Percentiles rank a stretch among this genome's conserved stretches.
Evolutionary conservation across 169 alveolate species (phyloP).

Genomic region (Eimeria nieschulzi): DNA sequence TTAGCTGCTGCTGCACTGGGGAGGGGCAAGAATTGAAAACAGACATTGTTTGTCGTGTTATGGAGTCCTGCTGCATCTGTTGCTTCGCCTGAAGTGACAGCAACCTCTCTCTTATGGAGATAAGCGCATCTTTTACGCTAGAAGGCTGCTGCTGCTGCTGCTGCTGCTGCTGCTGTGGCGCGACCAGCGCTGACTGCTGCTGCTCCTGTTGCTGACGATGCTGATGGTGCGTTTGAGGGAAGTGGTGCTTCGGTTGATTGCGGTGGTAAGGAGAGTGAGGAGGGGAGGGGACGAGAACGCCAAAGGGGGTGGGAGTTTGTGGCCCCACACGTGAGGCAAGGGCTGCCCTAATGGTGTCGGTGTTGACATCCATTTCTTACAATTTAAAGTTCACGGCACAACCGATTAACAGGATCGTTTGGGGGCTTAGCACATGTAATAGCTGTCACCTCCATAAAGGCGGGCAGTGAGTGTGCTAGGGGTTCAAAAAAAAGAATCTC

Average conservation of each 20-base stretch:
- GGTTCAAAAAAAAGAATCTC: too few species aligned
- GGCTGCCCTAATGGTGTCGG: neutral
- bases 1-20: conserved; percentile 4
- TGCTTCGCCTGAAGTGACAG: conserved; percentile 15
- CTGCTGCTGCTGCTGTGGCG: neutral
- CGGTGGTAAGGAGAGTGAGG: neutral
- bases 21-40: too few species aligned
- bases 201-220: neutral
- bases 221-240: neutral
- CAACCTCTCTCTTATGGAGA: conserved; percentile 4
- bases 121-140: conserved; percentile 25
- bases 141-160: conserved; percentile 5
- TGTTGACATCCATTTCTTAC: neutral
- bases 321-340: neutral
- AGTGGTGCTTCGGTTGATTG: neutral
- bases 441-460: too few species aligned
- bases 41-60: neutral
- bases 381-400: too few species aligned
- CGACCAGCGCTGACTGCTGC: neutral
- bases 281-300: neutral
- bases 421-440: too few species aligned
- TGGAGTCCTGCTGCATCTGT: conserved; percentile 4
- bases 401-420: too few species aligned
- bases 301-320: neutral
- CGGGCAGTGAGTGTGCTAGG: too few species aligned